Conservation (phyloP, 768 basidiomycete genomes). For the Mycena maculata region DNA sequence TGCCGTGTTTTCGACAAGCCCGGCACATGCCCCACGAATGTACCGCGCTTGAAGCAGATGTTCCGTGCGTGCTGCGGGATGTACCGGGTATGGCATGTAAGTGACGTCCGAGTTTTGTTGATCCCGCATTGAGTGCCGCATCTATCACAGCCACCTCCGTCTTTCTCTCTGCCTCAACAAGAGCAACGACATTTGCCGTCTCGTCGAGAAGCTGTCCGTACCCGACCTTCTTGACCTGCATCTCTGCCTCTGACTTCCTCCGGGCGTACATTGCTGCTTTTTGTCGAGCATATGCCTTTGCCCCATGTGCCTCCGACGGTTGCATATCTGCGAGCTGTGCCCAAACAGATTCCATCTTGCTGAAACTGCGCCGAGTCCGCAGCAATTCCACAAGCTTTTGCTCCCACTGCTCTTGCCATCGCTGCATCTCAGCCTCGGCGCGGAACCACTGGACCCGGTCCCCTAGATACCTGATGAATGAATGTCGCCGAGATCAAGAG, state of each 20-base stretch:
- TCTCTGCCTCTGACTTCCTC: constrained; percentile 1
- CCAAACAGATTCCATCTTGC: constrained; percentile 31
- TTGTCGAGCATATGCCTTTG: constrained; percentile 4
- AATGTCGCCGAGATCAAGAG: neutral
- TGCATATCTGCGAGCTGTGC: neutral
- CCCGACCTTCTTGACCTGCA: neutral
- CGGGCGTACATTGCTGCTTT: constrained; percentile 3
- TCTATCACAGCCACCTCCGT: neutral
- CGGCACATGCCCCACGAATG: too few species aligned
- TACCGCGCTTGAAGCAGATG: too few species aligned
- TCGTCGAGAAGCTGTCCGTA: neutral
- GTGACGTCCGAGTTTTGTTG: too few species aligned
- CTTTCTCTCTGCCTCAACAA: constrained; percentile 1
- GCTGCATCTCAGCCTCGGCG: constrained; percentile 42
- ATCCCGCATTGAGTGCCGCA: too few species aligned
- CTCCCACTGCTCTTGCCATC: constrained; percentile 43
- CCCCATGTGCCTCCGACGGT: neutral
- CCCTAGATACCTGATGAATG: constrained; percentile 21
- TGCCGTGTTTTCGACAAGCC: too few species aligned
- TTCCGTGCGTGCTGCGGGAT: too few species aligned
- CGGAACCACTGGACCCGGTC: constrained; percentile 45
- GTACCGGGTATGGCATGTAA: too few species aligned
- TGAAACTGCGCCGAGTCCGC: constrained; percentile 35
- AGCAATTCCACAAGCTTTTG: constrained; percentile 38
- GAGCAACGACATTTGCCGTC: neutral